Evolutionary conservation across 2,329 filamentous ascomycete genomes (phyloP).

Genomic region (Penicillium olsonii): DNA sequence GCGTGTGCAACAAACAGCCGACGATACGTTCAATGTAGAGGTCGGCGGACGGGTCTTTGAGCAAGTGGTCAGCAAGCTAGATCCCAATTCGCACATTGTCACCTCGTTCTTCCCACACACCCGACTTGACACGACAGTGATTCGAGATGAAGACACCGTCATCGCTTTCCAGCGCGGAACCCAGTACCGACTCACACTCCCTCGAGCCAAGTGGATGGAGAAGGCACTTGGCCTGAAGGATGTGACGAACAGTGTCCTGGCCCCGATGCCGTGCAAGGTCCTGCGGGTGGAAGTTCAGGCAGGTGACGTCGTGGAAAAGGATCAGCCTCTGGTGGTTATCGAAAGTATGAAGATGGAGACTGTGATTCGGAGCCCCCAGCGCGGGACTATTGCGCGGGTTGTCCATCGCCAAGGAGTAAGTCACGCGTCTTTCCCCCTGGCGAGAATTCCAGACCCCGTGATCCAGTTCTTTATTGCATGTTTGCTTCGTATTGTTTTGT

Average conservation of each 20-base stretch:
- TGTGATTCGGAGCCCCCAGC: conserved; percentile 74
- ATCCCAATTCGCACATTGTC: conserved; percentile 53
- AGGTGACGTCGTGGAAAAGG: conserved; percentile 80
- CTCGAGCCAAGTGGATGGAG: conserved; percentile 75
- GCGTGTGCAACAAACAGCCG: conserved; percentile 54
- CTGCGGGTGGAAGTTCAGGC: conserved; percentile 83
- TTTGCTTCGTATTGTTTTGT: background rate
- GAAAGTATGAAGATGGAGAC: conserved; percentile 93
- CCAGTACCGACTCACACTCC: conserved; percentile 58
- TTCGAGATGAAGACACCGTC: conserved; percentile 55
- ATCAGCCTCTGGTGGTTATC: conserved; percentile 84
- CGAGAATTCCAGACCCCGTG: conserved; percentile 10
- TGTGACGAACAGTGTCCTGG: conserved; percentile 75
- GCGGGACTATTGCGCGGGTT: conserved; percentile 69
- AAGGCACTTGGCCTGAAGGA: conserved; percentile 85
- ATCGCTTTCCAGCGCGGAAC: conserved; percentile 74
- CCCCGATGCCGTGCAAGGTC: conserved; percentile 98
- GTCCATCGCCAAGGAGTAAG: conserved; percentile 74
- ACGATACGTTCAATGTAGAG: conserved; percentile 51
- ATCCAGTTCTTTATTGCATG: conserved; percentile 1
- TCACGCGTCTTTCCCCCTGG: conserved; percentile 19
- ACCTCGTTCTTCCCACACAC: conserved; percentile 80
- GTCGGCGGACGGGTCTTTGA: conserved; percentile 42
- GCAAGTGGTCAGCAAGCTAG: conserved; percentile 52
- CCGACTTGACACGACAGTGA: conserved; percentile 75